phyloP scores from a whole-genome alignment of 2,329 filamentous ascomycete genomes.

The Aspergillus sp. region DNA sequence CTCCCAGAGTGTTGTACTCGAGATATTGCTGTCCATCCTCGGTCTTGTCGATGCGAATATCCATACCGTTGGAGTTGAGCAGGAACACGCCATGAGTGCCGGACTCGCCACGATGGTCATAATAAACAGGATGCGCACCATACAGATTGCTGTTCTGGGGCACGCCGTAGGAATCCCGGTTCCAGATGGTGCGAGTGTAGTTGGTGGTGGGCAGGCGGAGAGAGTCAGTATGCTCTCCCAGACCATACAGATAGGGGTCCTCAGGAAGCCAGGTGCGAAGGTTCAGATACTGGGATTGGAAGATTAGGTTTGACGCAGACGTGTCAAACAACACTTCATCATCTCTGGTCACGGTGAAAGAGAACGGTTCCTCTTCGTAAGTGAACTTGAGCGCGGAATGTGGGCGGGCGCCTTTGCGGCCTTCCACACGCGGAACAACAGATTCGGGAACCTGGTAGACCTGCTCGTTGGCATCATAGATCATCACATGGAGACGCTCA shows the following conservation, averaged over 20 bases:
- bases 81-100: conserved; percentile 66
- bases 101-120: conserved; percentile 61
- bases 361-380: conserved; percentile 59
- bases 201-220: conserved; percentile 66
- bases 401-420: conserved; percentile 45
- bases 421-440: conserved; percentile 60
- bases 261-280: conserved; percentile 68
- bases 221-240: conserved; percentile 73
- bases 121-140: conserved; percentile 71
- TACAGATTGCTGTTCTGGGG: conserved; percentile 67
- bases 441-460: conserved; percentile 73
- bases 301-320: conserved; percentile 63
- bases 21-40: conserved; percentile 62
- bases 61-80: conserved; percentile 73
- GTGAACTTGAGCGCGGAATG: conserved; percentile 45
- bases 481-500: conserved; percentile 69
- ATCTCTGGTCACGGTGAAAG: conserved; percentile 56
- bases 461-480: conserved; percentile 65
- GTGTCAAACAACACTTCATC: conserved; percentile 63
- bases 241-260: conserved; percentile 70
- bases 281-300: conserved; percentile 74
- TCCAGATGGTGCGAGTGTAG: conserved; percentile 69
- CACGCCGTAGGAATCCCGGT: conserved; percentile 62
- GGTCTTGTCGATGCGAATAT: conserved; percentile 68
- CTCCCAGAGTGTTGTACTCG: conserved; percentile 76